These are phyloP conservation scores for Schwanniomyces polymorphus DNA, from an alignment of 805 yeast genomes.

Conservation along the genomic window DNA sequence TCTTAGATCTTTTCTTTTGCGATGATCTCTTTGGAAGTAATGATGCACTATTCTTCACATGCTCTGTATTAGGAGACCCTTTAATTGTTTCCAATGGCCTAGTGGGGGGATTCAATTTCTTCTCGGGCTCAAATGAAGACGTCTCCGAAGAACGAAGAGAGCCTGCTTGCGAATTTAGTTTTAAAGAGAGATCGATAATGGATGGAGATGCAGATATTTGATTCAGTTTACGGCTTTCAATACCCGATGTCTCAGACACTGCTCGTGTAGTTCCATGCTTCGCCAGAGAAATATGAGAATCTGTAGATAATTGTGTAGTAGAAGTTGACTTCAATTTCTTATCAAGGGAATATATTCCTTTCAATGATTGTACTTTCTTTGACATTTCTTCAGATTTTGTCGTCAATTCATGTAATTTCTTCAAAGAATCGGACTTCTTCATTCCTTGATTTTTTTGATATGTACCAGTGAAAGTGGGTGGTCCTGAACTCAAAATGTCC, in stretches of 20 bases:
- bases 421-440: conserved; percentile 28
- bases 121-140: background rate
- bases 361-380: conserved; percentile 7
- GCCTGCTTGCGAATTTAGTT: background rate
- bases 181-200: background rate
- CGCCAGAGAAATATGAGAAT: background rate
- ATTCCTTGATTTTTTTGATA: conserved; percentile 3
- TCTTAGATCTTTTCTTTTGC: background rate
- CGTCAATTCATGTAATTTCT: conserved; percentile 30
- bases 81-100: background rate
- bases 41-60: background rate
- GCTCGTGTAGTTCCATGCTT: background rate
- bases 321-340: conserved; percentile 4
- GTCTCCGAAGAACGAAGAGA: background rate
- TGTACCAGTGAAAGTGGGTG: conserved; percentile 13
- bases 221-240: background rate
- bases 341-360: conserved; percentile 4
- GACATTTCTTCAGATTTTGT: conserved; percentile 11
- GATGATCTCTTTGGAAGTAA: background rate
- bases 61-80: background rate
- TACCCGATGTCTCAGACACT: background rate
- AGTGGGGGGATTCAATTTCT: background rate
- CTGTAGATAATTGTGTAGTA: conserved; percentile 4
- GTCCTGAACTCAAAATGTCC: conserved; percentile 24
- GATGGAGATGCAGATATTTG: conserved; percentile 1